These are phyloP conservation scores for Solanum chiquidenum DNA, from an alignment of 257 asterid species.

Conservation along the genomic window DNA sequence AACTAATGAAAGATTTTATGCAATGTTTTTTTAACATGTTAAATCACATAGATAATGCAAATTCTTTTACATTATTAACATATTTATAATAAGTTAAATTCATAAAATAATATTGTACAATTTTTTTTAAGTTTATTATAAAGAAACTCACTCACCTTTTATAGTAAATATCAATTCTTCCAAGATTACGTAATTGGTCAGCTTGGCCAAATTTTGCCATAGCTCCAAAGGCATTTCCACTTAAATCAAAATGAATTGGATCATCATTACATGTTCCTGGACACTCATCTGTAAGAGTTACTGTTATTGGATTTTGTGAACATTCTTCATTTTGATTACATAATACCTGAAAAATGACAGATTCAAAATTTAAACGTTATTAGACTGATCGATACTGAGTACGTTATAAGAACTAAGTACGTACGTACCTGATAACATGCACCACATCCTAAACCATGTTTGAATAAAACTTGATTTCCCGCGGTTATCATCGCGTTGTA, in stretches of 20 bases:
- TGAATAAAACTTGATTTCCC: slow-evolving; percentile 1
- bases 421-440: neutral
- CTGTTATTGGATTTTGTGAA: neutral
- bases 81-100: neutral
- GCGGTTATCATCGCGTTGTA: neutral
- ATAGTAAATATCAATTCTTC: neutral
- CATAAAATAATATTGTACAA: neutral
- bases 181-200: neutral
- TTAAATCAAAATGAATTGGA: neutral
- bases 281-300: neutral
- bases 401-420: neutral
- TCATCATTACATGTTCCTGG: neutral
- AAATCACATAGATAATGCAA: neutral
- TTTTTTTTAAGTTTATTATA: neutral
- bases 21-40: neutral
- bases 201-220: neutral
- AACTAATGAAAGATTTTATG: no score
- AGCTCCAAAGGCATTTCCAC: slow-evolving; percentile 1
- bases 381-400: neutral
- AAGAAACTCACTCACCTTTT: neutral
- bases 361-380: neutral
- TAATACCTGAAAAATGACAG: neutral
- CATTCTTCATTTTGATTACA: neutral
- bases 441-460: slow-evolving; percentile 1
- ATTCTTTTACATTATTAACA: neutral